A percentile compares a stretch with the other conserved stretches of the same genome.
Conservation (phyloP, 305 asterid genomes). For the Solanum hybrid region DNA sequence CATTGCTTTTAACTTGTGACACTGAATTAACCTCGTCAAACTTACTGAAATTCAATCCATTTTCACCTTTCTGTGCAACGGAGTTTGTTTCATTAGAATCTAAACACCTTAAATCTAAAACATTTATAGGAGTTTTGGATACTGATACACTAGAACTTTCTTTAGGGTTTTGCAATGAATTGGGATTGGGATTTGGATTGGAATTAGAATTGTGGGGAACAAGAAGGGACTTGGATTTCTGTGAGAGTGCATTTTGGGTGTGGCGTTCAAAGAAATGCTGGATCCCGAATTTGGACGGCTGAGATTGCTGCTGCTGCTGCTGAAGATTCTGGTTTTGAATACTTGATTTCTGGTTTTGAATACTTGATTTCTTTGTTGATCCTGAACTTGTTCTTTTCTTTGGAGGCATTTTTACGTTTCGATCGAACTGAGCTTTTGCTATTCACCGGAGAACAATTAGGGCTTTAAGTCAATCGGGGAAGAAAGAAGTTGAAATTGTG, state of each 20-base stretch:
- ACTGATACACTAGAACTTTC: conserved; percentile 13
- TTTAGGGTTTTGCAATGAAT: conserved; percentile 9
- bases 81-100: background rate
- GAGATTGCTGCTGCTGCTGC: conserved; percentile 38
- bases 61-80: background rate
- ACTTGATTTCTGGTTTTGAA: conserved; percentile 46
- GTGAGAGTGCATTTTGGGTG: conserved; percentile 45
- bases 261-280: conserved; percentile 92
- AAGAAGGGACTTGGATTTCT: conserved; percentile 18
- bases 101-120: background rate
- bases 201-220: conserved; percentile 16
- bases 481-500: background rate
- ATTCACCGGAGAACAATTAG: background rate
- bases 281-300: conserved; percentile 75
- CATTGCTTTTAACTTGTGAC: background rate
- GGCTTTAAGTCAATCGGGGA: conserved; percentile 2
- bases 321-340: conserved; percentile 21
- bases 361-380: conserved; percentile 47
- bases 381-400: conserved; percentile 50
- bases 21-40: background rate
- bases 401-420: conserved; percentile 53
- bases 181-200: conserved; percentile 20
- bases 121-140: conserved; percentile 12
- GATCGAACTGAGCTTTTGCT: background rate
- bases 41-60: conserved; percentile 4